phyloP scores from a whole-genome alignment of 345 rosid species.

The Syzygium jambos region DNA sequence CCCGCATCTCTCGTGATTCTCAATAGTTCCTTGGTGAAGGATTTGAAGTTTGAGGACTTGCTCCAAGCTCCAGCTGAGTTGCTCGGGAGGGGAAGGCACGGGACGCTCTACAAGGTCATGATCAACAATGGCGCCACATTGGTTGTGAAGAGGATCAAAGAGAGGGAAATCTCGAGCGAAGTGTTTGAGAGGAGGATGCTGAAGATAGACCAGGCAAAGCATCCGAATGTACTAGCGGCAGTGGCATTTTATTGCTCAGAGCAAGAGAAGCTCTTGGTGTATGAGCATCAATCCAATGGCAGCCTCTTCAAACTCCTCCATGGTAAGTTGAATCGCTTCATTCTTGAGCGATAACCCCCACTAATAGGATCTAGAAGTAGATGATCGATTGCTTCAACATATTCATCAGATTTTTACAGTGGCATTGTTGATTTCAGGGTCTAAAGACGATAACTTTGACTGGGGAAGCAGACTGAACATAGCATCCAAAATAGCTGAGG shows the following conservation, averaged over 20 bases:
- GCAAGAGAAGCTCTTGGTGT: conserved; percentile 11
- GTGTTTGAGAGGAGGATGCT: conserved; percentile 11
- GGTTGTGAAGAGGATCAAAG: conserved; percentile 12
- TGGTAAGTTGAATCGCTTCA: not conserved
- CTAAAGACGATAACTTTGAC: not conserved
- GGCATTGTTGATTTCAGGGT: not conserved
- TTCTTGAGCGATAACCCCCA: not conserved
- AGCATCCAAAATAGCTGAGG: conserved; percentile 5
- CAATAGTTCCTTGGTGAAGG: not conserved
- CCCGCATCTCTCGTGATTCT: conserved; percentile 4
- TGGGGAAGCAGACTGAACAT: conserved; percentile 10
- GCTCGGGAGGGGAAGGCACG: conserved; percentile 6
- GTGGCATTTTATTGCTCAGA: conserved; percentile 7
- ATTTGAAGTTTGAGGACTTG: conserved; percentile 8
- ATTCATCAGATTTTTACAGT: not conserved
- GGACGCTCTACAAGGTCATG: conserved; percentile 13
- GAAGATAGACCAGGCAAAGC: conserved; percentile 1
- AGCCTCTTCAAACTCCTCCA: conserved; percentile 16
- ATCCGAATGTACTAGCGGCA: not conserved
- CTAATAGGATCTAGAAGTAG: not conserved
- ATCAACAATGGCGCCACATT: not conserved
- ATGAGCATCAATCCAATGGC: conserved; percentile 10
- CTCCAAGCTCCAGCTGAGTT: conserved; percentile 3
- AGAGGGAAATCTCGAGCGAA: not conserved
- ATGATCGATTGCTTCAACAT: not conserved